A percentile compares a stretch with the other conserved stretches of the same genome.
phyloP scores from a whole-genome alignment of 2,329 filamentous ascomycete species.

The Emmonsiellopsis sp. region DNA sequence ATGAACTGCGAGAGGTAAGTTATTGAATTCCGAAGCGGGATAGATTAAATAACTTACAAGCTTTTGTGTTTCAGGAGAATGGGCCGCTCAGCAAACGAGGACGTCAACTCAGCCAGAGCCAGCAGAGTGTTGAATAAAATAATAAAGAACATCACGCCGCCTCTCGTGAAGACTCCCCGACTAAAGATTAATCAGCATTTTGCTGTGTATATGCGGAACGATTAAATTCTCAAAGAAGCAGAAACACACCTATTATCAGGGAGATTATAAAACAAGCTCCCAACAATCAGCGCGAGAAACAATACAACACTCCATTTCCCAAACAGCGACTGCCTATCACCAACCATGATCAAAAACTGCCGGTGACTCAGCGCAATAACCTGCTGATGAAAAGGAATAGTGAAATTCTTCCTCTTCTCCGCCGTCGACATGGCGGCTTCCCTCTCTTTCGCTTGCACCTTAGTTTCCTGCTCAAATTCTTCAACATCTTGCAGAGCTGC shows the following conservation, averaged over 20 bases:
- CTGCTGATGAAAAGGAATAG: slow-evolving; percentile 42
- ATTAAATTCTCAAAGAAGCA: not conserved
- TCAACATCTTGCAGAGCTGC: slow-evolving; percentile 41
- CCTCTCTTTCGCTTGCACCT: slow-evolving; percentile 33
- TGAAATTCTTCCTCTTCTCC: slow-evolving; percentile 43
- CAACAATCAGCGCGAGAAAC: slow-evolving; percentile 38
- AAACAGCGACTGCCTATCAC: slow-evolving; percentile 42
- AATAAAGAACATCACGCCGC: slow-evolving; percentile 54
- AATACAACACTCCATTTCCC: slow-evolving; percentile 44
- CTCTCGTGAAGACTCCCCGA: slow-evolving; percentile 49
- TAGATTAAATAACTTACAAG: slow-evolving; percentile 39
- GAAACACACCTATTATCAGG: slow-evolving; percentile 35
- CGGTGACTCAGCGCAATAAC: slow-evolving; percentile 47
- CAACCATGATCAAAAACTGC: slow-evolving; percentile 45
- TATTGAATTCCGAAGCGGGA: not conserved
- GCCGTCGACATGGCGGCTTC: slow-evolving; percentile 28
- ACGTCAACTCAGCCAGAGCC: slow-evolving; percentile 51
- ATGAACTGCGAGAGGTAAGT: slow-evolving; percentile 35
- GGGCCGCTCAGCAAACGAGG: slow-evolving; percentile 53
- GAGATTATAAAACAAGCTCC: slow-evolving; percentile 46
- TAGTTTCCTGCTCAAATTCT: slow-evolving; percentile 44
- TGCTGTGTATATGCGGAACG: not conserved
- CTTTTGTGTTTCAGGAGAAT: slow-evolving; percentile 63
- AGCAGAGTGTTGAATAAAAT: slow-evolving; percentile 56
- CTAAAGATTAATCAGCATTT: slow-evolving; percentile 17